A percentile compares a stretch with the other conserved stretches of the same genome.
phyloP scores from a whole-genome alignment of 208 protist genomes.

The Naegleria fowleri region DNA sequence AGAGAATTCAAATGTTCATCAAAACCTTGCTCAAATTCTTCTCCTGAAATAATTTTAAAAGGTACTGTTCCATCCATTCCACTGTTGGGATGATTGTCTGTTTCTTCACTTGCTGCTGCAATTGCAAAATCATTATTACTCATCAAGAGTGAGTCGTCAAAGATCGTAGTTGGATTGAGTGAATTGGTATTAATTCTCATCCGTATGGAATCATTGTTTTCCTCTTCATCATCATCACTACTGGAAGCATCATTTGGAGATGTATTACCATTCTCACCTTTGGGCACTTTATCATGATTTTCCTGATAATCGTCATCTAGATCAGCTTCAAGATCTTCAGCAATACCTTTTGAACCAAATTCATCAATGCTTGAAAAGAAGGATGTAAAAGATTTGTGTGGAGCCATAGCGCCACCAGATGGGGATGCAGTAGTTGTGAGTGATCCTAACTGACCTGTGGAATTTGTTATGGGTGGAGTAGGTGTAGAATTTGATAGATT shows the following conservation, averaged over 20 bases:
- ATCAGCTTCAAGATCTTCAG: neutral
- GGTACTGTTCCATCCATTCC: neutral
- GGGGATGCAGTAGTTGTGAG: neutral
- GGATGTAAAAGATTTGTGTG: neutral
- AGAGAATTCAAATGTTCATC: conserved; percentile 19
- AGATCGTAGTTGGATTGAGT: neutral
- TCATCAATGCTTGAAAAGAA: neutral
- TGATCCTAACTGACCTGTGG: neutral
- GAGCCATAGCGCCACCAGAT: neutral
- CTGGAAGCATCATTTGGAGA: neutral
- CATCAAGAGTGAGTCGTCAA: neutral
- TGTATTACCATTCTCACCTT: neutral
- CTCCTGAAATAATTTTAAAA: neutral
- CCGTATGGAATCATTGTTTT: neutral
- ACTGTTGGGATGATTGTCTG: neutral
- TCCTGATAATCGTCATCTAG: neutral
- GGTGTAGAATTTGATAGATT: neutral
- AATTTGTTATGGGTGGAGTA: neutral
- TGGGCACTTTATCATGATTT: neutral
- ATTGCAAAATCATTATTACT: neutral
- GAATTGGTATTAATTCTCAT: neutral
- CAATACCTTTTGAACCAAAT: neutral
- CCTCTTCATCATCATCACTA: neutral
- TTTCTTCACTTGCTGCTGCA: neutral
- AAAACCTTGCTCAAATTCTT: conserved; percentile 19